phyloP scores from a whole-genome alignment of 371 early-diverging fungal species.

The Mortierella sp. region DNA sequence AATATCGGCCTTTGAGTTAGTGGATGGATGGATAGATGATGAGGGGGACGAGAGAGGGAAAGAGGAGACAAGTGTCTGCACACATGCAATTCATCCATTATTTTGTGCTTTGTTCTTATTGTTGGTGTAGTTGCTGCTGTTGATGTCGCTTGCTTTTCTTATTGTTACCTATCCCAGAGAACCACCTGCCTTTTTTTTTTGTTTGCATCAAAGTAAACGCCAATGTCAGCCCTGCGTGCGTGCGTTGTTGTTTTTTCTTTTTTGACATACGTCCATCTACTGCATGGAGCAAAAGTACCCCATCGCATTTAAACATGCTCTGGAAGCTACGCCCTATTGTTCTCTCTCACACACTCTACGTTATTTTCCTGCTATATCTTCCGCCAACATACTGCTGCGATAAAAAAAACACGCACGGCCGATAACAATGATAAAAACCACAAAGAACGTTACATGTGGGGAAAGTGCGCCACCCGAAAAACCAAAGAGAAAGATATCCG shows the following conservation, averaged over 20 bases:
- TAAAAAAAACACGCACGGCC: background rate
- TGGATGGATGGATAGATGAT: background rate
- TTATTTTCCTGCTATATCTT: background rate
- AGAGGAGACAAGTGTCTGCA: background rate
- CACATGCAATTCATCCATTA: background rate
- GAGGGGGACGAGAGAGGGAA: background rate
- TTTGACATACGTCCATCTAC: slow-evolving; percentile 6
- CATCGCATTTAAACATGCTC: background rate
- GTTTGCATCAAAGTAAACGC: slow-evolving; percentile 6
- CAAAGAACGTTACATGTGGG: background rate
- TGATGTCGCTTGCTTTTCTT: background rate
- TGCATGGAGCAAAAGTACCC: background rate
- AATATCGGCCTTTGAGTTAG: slow-evolving; percentile 1
- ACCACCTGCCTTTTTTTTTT: background rate
- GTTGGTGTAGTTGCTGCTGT: background rate
- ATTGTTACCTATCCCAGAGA: background rate
- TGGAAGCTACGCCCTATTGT: background rate
- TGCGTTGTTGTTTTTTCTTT: background rate
- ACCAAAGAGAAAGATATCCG: background rate
- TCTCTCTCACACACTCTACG: background rate
- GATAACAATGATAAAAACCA: background rate
- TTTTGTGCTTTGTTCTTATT: background rate
- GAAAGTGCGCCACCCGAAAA: background rate
- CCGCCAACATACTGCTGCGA: background rate
- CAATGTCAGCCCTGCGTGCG: background rate